Base-by-base conservation (phyloP, 148 eudicot genomes). In the Chenopodium suecicum region DNA sequence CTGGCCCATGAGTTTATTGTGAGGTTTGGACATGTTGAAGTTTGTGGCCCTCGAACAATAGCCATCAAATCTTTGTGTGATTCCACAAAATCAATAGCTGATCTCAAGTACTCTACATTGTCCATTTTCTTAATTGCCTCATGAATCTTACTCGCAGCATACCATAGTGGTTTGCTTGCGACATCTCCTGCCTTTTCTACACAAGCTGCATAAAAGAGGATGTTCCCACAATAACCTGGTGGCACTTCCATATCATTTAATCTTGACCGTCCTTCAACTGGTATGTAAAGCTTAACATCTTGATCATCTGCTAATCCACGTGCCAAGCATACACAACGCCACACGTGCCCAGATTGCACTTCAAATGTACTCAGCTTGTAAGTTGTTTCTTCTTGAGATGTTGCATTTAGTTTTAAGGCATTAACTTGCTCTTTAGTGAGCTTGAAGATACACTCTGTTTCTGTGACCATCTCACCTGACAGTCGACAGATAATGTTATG, bases 51-150 rank as follows among this genome's bases (percentile, higher is more conserved):
- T 8, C 76, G 80, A 9, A 50, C 22, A 25, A 80, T n/a, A 17
- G 14, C 20, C 1, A 27, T 60, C 27, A 69, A 22, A 70, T 63
- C 67, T 16, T 80, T 66, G 13, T 75, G 69, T 16, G 67, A 19
- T 41, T 84, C 86, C 2, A 80, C 34, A 31, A 80, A 69, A 60
- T 84, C 77, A 44, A 84, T 73, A 1, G 83, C 71, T 20, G 83
- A 84, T 41, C 80, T 84, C 56, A 80, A 52, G 56, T 79, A 84
- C 66, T 84, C 73, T 1, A 11, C 52, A n/a, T 62, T 41, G n/a
- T 80, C 56, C 82, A 80, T 80, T 50, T 54, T 68, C 16, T 32
- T 41, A 11, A 80, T 8, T 0, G 83, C 83, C 50, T 84, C 72
- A 2, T 84, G 83, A 56, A 84, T 63, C 54, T 74, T 63, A 23